Conservation (phyloP, 495 filamentous ascomycete species). For the Cercophora scortea region DNA sequence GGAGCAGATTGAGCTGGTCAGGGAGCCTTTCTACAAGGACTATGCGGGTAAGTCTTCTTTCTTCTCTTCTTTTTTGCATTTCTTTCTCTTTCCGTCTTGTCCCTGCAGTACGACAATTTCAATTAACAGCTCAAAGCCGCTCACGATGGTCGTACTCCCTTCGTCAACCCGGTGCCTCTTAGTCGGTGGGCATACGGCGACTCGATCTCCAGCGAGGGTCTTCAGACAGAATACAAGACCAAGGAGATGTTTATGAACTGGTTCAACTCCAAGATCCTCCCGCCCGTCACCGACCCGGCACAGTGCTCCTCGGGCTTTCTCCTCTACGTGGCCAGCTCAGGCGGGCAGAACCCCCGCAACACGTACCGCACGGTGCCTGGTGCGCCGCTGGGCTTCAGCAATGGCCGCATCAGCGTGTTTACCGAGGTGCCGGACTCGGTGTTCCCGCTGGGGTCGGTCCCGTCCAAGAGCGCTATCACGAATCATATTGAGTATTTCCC, state of each 20-base stretch:
- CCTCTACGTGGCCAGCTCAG: constrained; percentile 23
- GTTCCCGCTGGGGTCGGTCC: constrained; percentile 48
- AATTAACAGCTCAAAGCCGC: constrained; percentile 8
- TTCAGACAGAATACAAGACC: constrained; percentile 33
- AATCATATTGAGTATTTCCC: constrained; percentile 48
- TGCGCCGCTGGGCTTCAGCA: constrained; percentile 38
- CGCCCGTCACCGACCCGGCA: constrained; percentile 21
- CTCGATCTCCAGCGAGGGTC: constrained; percentile 24
- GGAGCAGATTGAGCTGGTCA: constrained; percentile 41
- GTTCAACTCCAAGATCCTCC: constrained; percentile 41
- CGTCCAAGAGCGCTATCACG: constrained; percentile 46
- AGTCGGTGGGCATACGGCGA: constrained; percentile 51
- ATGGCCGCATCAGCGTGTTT: constrained; percentile 36
- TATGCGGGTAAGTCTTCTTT: constrained; percentile 27
- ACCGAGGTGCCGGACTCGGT: constrained; percentile 49
- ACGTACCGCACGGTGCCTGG: constrained; percentile 21
- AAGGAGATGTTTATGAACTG: constrained; percentile 46
- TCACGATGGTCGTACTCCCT: constrained; percentile 41
- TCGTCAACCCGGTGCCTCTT: constrained; percentile 47
- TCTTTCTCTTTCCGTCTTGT: too few species aligned
- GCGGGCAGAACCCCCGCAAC: constrained; percentile 21
- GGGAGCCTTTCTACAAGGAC: constrained; percentile 44
- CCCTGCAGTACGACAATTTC: too few species aligned
- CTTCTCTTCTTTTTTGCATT: neutral
- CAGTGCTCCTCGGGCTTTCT: constrained; percentile 29